Conservation (phyloP, 805 yeast genomes). For the Middelhovenomyces tepae region DNA sequence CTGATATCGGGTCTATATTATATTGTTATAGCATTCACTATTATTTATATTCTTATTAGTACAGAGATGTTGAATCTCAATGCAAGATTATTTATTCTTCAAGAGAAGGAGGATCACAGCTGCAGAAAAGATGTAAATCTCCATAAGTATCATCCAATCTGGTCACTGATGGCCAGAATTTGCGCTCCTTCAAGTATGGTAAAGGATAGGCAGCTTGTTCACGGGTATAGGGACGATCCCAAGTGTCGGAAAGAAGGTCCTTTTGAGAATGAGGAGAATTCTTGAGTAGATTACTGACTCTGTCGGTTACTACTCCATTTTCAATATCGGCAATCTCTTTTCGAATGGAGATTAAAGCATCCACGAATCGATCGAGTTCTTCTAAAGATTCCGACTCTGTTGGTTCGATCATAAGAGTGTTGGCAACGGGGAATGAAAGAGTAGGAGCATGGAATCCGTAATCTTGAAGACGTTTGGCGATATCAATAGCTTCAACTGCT, state of each 20-base stretch:
- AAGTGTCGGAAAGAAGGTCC: slow-evolving; percentile 63
- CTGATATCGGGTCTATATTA: too few species aligned
- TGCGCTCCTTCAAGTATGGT: slow-evolving; percentile 58
- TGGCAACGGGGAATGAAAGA: slow-evolving; percentile 97
- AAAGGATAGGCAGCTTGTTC: slow-evolving; percentile 92
- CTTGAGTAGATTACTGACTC: slow-evolving; percentile 49
- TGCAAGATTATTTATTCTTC: slow-evolving; percentile 12
- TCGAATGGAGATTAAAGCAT: slow-evolving; percentile 76
- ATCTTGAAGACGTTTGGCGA: slow-evolving; percentile 95
- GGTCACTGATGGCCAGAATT: slow-evolving; percentile 93
- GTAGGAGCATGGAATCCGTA: slow-evolving; percentile 99
- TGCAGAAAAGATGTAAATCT: slow-evolving; percentile 84
- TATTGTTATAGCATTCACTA: too few species aligned
- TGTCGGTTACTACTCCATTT: slow-evolving; percentile 55
- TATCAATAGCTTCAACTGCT: slow-evolving; percentile 90
- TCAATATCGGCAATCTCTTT: slow-evolving; percentile 69
- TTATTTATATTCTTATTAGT: too few species aligned
- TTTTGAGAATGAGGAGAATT: slow-evolving; percentile 88
- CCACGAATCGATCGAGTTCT: slow-evolving; percentile 86
- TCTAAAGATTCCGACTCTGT: slow-evolving; percentile 87
- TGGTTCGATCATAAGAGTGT: slow-evolving; percentile 96
- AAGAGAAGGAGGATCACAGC: slow-evolving; percentile 42
- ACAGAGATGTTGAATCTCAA: too few species aligned
- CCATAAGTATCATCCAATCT: slow-evolving; percentile 94
- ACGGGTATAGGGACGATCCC: slow-evolving; percentile 88